A percentile compares a stretch with the other conserved stretches of the same genome.
These are phyloP conservation scores for Venturia effusa DNA, from an alignment of 2,329 filamentous ascomycete species.

Conservation along the genomic window DNA sequence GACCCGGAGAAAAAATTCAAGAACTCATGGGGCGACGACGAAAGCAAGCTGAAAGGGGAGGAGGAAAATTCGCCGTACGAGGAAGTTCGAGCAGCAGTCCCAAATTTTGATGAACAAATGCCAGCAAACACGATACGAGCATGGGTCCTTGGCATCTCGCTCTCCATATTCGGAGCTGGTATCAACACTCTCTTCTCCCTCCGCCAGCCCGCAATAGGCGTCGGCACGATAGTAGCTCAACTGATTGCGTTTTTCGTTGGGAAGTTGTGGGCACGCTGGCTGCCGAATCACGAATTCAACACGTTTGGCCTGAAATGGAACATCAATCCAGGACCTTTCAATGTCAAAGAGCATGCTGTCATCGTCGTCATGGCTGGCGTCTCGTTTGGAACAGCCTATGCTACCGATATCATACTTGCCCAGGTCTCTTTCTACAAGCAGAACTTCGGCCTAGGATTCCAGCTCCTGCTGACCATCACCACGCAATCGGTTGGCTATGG, in stretches of 20 bases:
- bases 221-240: constrained; percentile 21
- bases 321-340: constrained; percentile 47
- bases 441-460: constrained; percentile 26
- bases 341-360: constrained; percentile 51
- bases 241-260: constrained; percentile 31
- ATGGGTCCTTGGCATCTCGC: constrained; percentile 21
- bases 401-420: constrained; percentile 62
- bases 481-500: constrained; percentile 19
- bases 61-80: constrained; percentile 17
- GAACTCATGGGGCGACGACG: constrained; percentile 4
- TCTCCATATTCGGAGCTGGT: constrained; percentile 18
- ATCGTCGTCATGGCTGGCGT: constrained; percentile 56
- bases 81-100: constrained; percentile 17
- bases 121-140: constrained; percentile 23
- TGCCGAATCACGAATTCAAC: constrained; percentile 43
- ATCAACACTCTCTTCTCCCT: constrained; percentile 23
- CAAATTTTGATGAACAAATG: constrained; percentile 16
- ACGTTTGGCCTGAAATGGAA: constrained; percentile 45
- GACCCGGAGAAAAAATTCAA: constrained; percentile 3
- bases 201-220: constrained; percentile 21
- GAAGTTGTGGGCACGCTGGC: constrained; percentile 42
- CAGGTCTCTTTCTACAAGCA: constrained; percentile 64
- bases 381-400: constrained; percentile 46
- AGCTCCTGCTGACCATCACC: constrained; percentile 16
- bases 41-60: constrained; percentile 1